Percentiles rank a stretch among this genome's conserved stretches.
phyloP scores from a whole-genome alignment of 2,329 filamentous ascomycete genomes.

The Alternaria sp. region DNA sequence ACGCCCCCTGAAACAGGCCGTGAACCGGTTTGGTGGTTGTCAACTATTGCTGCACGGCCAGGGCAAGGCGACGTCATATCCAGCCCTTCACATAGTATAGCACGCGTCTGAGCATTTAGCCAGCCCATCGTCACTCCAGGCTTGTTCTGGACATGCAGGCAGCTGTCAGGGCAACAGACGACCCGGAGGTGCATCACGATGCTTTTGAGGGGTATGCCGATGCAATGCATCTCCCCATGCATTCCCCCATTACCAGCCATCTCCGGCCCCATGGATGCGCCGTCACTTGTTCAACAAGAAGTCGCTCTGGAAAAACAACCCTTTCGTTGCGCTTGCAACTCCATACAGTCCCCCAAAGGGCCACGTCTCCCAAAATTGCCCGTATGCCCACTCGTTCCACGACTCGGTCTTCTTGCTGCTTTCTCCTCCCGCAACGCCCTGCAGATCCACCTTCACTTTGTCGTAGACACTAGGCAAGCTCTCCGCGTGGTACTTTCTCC shows the following conservation, averaged over 20 bases:
- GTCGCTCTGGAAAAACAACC: constrained; percentile 43
- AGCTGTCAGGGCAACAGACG: constrained; percentile 15
- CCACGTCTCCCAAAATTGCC: constrained; percentile 47
- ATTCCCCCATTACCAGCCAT: background rate
- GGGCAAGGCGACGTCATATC: constrained; percentile 15
- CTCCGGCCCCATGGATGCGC: background rate
- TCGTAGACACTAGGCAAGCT: constrained; percentile 74
- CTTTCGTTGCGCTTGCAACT: constrained; percentile 49
- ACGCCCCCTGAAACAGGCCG: constrained; percentile 4
- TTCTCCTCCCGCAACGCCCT: constrained; percentile 42
- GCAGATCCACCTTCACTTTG: constrained; percentile 64
- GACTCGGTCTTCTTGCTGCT: constrained; percentile 19
- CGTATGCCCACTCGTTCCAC: constrained; percentile 42
- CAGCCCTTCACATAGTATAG: background rate
- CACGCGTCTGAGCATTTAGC: background rate
- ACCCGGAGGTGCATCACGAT: constrained; percentile 3
- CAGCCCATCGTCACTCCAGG: background rate
- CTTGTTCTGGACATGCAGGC: constrained; percentile 7
- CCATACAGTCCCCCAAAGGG: constrained; percentile 53
- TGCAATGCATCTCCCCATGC: constrained; percentile 12
- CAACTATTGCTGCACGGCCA: background rate
- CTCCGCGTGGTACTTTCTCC: constrained; percentile 69
- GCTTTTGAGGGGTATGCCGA: constrained; percentile 2
- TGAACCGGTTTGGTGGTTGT: constrained; percentile 7
- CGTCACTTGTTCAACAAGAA: constrained; percentile 45